Conservation (phyloP, 2,329 filamentous ascomycete species). For the Aspergillus carbonarius region DNA sequence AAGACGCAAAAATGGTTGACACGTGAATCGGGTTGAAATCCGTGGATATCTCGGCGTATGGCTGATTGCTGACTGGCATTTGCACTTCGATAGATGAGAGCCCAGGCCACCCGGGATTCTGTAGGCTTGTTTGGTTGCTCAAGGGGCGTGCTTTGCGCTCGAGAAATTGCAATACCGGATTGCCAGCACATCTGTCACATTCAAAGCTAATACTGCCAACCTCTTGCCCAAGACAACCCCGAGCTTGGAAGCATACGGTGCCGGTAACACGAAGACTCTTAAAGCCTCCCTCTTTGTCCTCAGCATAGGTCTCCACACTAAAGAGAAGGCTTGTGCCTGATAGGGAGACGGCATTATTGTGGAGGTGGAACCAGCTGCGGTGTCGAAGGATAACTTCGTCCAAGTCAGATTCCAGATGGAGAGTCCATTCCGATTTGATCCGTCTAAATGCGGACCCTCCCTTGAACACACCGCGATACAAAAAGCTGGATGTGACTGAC, state of each 20-base stretch:
- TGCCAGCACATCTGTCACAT: slow-evolving; percentile 10
- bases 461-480: slow-evolving; percentile 7
- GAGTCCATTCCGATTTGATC: not conserved
- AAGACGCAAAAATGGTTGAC: slow-evolving; percentile 89
- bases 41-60: slow-evolving; percentile 89
- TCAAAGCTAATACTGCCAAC: slow-evolving; percentile 11
- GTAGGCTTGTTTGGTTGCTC: slow-evolving; percentile 1
- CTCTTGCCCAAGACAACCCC: not conserved
- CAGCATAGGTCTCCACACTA: slow-evolving; percentile 9
- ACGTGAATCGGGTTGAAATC: slow-evolving; percentile 99
- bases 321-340: slow-evolving; percentile 13
- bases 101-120: slow-evolving; percentile 10
- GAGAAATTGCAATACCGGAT: slow-evolving; percentile 19
- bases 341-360: slow-evolving; percentile 2
- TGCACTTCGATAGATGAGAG: slow-evolving; percentile 64
- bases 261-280: slow-evolving; percentile 12
- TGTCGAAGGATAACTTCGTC: slow-evolving; percentile 14
- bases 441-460: slow-evolving; percentile 5
- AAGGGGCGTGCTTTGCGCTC: slow-evolving; percentile 11
- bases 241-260: not conserved
- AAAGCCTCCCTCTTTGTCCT: not conserved
- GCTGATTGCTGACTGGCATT: slow-evolving; percentile 90
- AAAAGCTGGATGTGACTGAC: slow-evolving; percentile 15
- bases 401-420: slow-evolving; percentile 5
- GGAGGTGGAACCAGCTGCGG: slow-evolving; percentile 14